Base-by-base conservation (phyloP, 352 stramenopile genomes). In the Phytopythium oedochilum region DNA sequence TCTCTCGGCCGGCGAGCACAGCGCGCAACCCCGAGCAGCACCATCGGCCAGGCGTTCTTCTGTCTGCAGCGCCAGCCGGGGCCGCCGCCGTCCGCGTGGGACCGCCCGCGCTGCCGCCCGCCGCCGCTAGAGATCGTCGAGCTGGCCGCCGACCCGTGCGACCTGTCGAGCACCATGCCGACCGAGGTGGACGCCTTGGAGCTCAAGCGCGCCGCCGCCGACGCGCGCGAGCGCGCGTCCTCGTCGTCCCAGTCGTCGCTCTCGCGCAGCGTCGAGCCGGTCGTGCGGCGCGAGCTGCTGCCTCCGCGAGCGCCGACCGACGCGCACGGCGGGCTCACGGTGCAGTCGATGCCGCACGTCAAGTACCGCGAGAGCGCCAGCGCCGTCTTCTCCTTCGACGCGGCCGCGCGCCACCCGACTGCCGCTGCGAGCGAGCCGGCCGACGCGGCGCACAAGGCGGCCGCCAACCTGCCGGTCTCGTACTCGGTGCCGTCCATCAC, bases 301-400 rank as follows among this genome's bases (percentile, higher is more conserved):
- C 32, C 49, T 23, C 34, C 49, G 32, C 31, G 43, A 22, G 49
- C 32, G 45, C 53, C 51, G 36, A 52, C 14, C n/a, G 34, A 52
- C 32, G 48, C 48, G n/a, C n/a, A n/a, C 39, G 36, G 22, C 8
- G 44, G 55, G 25, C 60, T 74, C 53, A 77, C 67, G 23, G 68
- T 87, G 45, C 78, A 88, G 60, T 88, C 76, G 60, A 62, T 92
- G 45, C 81, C 81, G 14, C 88, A 89, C 55, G 66, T 89, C 65
- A 88, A 88, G 52, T 69, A 57, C 44, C 78, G 68, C 38, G 71
- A 78, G 53, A 79, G 70, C 54, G 75, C 63, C 31, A 78, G 66
- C 57, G 75, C 72, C n/a, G 71, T 82, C 15, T 82, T 83, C 44
- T 65, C 66, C 60, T 79, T 83, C 55, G 75, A 86, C 44, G 59